A percentile compares a stretch with the other conserved stretches of the same genome.
Conservation (phyloP, 2,329 filamentous ascomycete genomes). For the Curvularia sp. region DNA sequence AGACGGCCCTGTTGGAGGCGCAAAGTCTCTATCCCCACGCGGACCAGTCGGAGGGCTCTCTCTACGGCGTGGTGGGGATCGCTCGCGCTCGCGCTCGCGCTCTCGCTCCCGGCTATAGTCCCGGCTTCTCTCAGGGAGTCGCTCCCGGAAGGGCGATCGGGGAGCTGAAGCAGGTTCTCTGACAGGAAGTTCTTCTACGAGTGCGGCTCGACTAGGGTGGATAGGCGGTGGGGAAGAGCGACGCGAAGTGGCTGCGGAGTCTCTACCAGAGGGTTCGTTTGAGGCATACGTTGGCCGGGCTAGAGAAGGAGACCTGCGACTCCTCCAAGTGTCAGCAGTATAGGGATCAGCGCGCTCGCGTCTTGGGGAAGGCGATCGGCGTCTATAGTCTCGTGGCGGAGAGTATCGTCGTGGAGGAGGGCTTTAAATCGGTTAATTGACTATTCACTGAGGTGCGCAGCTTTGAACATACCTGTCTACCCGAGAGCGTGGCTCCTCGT, state of each 20-base stretch:
- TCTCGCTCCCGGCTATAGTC: constrained; percentile 38
- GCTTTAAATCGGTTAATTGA: constrained; percentile 30
- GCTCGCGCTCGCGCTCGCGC: constrained; percentile 35
- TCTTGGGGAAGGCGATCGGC: constrained; percentile 62
- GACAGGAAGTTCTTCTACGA: constrained; percentile 39
- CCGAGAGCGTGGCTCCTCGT: constrained; percentile 56
- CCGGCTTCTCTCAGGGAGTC: constrained; percentile 41
- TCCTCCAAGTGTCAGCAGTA: constrained; percentile 60
- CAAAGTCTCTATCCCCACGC: constrained; percentile 47
- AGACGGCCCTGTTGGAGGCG: constrained; percentile 49
- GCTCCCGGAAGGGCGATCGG: constrained; percentile 47
- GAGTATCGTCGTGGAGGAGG: constrained; percentile 52
- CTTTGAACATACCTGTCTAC: constrained; percentile 40
- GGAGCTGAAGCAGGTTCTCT: constrained; percentile 46
- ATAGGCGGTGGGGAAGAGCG: constrained; percentile 66
- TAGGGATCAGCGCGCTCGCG: constrained; percentile 58
- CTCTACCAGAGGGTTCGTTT: constrained; percentile 60
- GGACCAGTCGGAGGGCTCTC: constrained; percentile 50
- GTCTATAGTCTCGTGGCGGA: constrained; percentile 56
- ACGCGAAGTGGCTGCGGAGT: constrained; percentile 65
- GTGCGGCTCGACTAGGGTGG: constrained; percentile 61
- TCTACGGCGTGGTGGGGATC: constrained; percentile 49
- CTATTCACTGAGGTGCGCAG: background rate
- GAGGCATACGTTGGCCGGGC: constrained; percentile 49
- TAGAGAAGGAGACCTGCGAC: constrained; percentile 61